Evolutionary conservation across 768 basidiomycete genomes (phyloP).

Genomic region (Cubamyces sp.): DNA sequence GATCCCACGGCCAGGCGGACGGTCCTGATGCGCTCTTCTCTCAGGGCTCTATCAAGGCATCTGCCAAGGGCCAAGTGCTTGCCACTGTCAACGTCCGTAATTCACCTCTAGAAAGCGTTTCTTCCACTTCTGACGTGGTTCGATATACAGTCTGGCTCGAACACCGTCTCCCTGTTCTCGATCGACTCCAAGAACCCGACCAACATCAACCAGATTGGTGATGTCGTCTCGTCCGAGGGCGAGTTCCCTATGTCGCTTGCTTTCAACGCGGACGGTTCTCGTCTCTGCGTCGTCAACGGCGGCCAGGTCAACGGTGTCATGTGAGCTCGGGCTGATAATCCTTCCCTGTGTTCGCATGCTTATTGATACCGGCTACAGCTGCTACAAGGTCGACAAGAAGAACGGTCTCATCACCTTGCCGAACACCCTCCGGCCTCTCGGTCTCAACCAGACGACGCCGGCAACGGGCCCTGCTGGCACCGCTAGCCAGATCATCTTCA

Average conservation of each 20-base stretch:
- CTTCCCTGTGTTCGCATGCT: neutral
- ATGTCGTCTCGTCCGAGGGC: constrained; percentile 48
- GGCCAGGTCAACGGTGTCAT: constrained; percentile 41
- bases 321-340: constrained; percentile 25
- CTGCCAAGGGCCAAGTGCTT: constrained; percentile 27
- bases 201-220: constrained; percentile 45
- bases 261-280: constrained; percentile 37
- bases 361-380: constrained; percentile 33
- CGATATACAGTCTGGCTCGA: constrained; percentile 47
- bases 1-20: constrained; percentile 29
- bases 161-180: constrained; percentile 42
- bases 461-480: constrained; percentile 51
- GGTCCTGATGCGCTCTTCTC: constrained; percentile 37
- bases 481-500: constrained; percentile 51
- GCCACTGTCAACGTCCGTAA: constrained; percentile 33
- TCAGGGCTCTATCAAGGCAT: constrained; percentile 33
- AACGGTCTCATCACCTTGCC: constrained; percentile 45
- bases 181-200: constrained; percentile 50
- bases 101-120: neutral
- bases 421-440: constrained; percentile 46
- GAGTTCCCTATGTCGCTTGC: constrained; percentile 54
- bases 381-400: constrained; percentile 48
- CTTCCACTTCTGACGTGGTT: neutral
- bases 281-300: constrained; percentile 42
- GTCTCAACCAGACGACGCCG: constrained; percentile 54